Conservation (phyloP, 1,284 basidiomycete genomes). For the Vanrija sp. region DNA sequence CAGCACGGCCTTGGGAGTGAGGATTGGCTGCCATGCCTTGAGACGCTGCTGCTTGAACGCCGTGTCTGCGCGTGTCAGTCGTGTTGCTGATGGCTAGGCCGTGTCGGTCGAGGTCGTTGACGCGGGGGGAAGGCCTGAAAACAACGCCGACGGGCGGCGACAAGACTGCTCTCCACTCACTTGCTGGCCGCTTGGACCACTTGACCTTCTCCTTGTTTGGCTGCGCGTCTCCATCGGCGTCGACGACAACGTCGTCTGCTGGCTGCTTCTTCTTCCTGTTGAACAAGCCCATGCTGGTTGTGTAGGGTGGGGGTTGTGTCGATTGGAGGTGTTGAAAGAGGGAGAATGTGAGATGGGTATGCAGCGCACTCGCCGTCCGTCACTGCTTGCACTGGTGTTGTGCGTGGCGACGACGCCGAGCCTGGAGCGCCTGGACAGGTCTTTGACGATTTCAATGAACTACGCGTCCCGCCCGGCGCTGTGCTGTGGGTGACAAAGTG, state of each 20-base stretch:
- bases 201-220: conserved; percentile 73
- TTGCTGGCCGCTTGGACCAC: conserved; percentile 80
- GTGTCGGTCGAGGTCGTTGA: too few relatives aligned
- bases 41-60: conserved; percentile 99
- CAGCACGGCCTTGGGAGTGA: conserved; percentile 94
- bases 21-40: conserved; percentile 99
- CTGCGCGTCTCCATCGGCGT: conserved; percentile 24
- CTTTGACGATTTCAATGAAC: too few relatives aligned
- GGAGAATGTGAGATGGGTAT: too few relatives aligned
- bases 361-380: too few relatives aligned
- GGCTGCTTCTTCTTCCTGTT: conserved; percentile 39
- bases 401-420: too few relatives aligned
- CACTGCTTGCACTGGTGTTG: too few relatives aligned
- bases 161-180: conserved; percentile 53
- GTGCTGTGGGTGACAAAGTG: too few relatives aligned
- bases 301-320: background rate
- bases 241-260: conserved; percentile 26
- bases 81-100: conserved; percentile 4
- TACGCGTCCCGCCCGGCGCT: too few relatives aligned
- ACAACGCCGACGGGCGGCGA: background rate
- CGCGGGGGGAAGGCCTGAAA: conserved; percentile 1
- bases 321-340: too few relatives aligned
- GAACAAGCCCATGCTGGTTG: conserved; percentile 40
- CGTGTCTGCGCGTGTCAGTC: conserved; percentile 60
- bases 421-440: too few relatives aligned